Conservation (phyloP, 208 protist species). For the Herpetomonas tarakana region DNA sequence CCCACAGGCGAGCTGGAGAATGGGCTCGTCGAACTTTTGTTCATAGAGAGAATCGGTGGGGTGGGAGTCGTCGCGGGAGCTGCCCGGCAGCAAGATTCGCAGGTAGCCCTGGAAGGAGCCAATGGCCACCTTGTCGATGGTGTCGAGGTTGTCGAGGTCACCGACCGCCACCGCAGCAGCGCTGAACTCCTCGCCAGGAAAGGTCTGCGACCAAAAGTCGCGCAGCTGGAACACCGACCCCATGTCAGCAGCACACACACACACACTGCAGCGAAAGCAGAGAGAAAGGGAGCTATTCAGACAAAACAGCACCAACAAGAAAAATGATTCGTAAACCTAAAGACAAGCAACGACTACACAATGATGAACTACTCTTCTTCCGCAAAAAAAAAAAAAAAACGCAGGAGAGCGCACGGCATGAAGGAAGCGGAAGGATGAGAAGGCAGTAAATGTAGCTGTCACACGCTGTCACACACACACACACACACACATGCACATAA, state of each 20-base stretch:
- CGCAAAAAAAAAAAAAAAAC: too few relatives aligned
- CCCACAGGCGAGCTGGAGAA: slow-evolving; percentile 83
- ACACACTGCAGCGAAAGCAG: slow-evolving; percentile 2
- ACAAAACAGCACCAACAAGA: slow-evolving; percentile 7
- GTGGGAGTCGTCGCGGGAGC: slow-evolving; percentile 41
- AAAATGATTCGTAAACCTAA: too few relatives aligned
- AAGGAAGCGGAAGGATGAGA: too few relatives aligned
- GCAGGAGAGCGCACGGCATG: too few relatives aligned
- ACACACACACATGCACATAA: too few relatives aligned
- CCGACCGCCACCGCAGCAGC: slow-evolving; percentile 50
- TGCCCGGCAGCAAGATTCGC: slow-evolving; percentile 68
- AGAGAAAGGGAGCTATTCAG: not conserved
- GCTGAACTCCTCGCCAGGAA: slow-evolving; percentile 77
- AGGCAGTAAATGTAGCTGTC: too few relatives aligned
- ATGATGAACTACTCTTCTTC: too few relatives aligned
- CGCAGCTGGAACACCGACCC: slow-evolving; percentile 90
- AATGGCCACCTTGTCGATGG: slow-evolving; percentile 58
- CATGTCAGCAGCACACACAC: slow-evolving; percentile 28
- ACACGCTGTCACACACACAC: too few relatives aligned
- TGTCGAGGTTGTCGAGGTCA: slow-evolving; percentile 70
- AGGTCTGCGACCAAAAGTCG: slow-evolving; percentile 88
- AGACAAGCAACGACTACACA: too few relatives aligned
- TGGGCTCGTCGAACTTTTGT: slow-evolving; percentile 79
- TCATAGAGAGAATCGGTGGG: slow-evolving; percentile 81
- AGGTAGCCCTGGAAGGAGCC: slow-evolving; percentile 87